A percentile compares a stretch with the other conserved stretches of the same genome.
These are phyloP conservation scores for Lyophyllum atratum DNA, from an alignment of 768 basidiomycete species.

Conservation along the genomic window DNA sequence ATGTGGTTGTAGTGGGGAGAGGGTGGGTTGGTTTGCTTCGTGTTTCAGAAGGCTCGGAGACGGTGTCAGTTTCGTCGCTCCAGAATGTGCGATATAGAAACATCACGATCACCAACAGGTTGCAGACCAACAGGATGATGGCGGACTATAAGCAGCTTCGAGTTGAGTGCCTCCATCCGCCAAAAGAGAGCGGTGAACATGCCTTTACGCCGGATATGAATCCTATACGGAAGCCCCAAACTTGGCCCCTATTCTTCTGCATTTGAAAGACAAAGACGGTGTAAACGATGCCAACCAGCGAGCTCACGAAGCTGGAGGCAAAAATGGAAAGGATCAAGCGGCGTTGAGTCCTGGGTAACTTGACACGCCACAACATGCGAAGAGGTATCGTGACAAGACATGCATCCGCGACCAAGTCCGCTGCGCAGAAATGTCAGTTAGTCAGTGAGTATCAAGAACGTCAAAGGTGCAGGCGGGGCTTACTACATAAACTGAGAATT, in stretches of 20 bases:
- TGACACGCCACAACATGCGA: constrained; percentile 24
- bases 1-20: not conserved
- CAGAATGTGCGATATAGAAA: constrained; percentile 12
- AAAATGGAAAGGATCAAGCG: constrained; percentile 26
- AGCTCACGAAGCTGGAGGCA: constrained; percentile 23
- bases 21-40: constrained; percentile 6
- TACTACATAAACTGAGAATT: constrained; percentile 14
- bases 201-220: constrained; percentile 22
- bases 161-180: not conserved
- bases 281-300: constrained; percentile 20
- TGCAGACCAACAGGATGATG: constrained; percentile 22
- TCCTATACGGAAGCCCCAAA: constrained; percentile 7
- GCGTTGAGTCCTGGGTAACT: constrained; percentile 19
- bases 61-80: constrained; percentile 8
- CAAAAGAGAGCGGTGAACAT: not conserved
- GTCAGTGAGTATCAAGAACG: constrained; percentile 3
- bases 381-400: constrained; percentile 25
- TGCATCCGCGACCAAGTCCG: constrained; percentile 25
- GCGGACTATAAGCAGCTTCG: constrained; percentile 12
- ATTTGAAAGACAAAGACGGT: constrained; percentile 18
- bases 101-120: constrained; percentile 21
- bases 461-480: too few relatives aligned
- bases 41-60: constrained; percentile 15
- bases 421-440: constrained; percentile 17
- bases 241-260: constrained; percentile 1